Evolutionary conservation across 805 yeast genomes (phyloP), one percentile per base, ranked within the genome.

Genomic region (Yamadazyma sp.): DNA sequence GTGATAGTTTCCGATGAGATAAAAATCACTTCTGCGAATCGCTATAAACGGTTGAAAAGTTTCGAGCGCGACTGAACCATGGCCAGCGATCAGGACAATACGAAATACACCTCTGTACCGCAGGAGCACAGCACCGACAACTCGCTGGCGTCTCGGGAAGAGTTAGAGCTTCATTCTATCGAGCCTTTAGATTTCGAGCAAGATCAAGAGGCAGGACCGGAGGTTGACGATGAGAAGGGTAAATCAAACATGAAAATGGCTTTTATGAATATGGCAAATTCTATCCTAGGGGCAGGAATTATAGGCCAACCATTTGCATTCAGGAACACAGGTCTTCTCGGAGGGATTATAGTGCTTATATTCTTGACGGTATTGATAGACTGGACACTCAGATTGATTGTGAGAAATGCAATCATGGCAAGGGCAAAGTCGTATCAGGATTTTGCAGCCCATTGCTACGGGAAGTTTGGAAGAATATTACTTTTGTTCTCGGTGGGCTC

Each of bases 261-360:
- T 4, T 89, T 90, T 54, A 85, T 90, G 95, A 91, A 91, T 60
- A 89, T 90, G 95, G 95, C 96, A 7, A 90, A 90, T 60, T 83
- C 95, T 13, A 91, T 91, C 44, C 70, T 91, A 5, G 98, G 98
- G 0, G 97, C 98, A 0, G 98, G 98, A 6, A 86, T 91, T 37
- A 87, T 91, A 21, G 96, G 97, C 1, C 95, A 89, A 46, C 95
- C 98, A 2, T 84, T 81, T 47, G 96, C 97, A 0, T 78, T 90
- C 52, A 69, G 74, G 31, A 86, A 89, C 50, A 73, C 86, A 13
- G 98, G 98, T 0, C 58, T 91, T 3, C 41, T 81, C 0, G 88
- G 91, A 0, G 95, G 95, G 3, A 53, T 82, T 1, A 15, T 87
- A 2, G 70, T 80, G 5, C 70, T 88, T 55, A 51, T 78, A 0